These are phyloP conservation scores for Dimocarpus longan DNA, from an alignment of 345 rosid species.

Conservation along the genomic window DNA sequence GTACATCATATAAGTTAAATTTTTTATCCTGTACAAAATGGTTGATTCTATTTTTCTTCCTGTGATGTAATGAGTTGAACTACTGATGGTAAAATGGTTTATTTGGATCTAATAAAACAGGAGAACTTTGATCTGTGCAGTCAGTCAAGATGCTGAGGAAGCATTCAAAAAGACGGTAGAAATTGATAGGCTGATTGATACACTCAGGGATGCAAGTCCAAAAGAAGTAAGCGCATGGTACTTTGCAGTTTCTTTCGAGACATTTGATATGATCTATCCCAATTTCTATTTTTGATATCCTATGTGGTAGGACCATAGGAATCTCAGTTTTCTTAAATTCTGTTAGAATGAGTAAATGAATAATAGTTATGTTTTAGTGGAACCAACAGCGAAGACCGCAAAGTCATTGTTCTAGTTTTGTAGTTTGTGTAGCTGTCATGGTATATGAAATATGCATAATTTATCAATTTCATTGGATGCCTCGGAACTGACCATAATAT, in stretches of 20 bases:
- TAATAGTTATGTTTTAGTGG: constrained; percentile 4
- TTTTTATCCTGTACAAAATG: not conserved
- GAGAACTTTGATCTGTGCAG: constrained; percentile 88
- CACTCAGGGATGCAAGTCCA: constrained; percentile 74
- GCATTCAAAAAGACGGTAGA: constrained; percentile 90
- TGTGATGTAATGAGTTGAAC: constrained; percentile 24
- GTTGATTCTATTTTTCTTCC: not conserved
- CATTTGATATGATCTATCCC: not conserved
- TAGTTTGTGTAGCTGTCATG: not conserved
- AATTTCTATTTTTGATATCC: constrained; percentile 7
- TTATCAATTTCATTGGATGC: not conserved
- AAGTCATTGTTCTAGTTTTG: not conserved
- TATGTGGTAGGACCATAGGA: not conserved
- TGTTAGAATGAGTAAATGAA: not conserved
- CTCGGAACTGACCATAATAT: not conserved
- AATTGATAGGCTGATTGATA: constrained; percentile 77
- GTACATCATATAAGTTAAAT: not conserved
- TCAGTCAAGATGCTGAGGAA: constrained; percentile 74
- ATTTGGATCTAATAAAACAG: constrained; percentile 76
- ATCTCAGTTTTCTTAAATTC: not conserved
- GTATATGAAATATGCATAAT: not conserved
- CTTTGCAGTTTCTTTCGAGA: not conserved
- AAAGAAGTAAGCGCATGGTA: constrained; percentile 48
- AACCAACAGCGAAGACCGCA: not conserved
- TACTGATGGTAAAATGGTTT: constrained; percentile 43